Conservation (phyloP, 441 rosid species). For the Brassica hybrid region DNA sequence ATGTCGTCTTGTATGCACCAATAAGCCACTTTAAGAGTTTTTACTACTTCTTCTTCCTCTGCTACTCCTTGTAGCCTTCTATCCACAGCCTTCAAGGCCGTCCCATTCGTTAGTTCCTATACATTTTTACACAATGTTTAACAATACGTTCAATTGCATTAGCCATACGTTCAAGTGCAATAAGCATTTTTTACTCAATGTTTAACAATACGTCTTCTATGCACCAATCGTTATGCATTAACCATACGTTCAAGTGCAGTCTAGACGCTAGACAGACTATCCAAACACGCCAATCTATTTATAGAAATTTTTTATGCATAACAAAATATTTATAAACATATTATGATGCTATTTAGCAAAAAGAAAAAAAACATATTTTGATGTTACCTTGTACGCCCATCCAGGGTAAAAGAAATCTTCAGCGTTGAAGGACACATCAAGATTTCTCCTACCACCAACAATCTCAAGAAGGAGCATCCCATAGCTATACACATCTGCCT, state of each 20-base stretch:
- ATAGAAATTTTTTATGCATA: not conserved
- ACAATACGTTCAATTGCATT: not conserved
- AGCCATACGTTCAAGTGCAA: not conserved
- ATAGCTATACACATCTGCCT: conserved; percentile 92
- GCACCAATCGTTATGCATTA: not conserved
- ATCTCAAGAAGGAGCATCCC: conserved; percentile 96
- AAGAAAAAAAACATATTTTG: no score
- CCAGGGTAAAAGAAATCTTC: conserved; percentile 90
- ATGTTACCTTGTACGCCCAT: conserved; percentile 80
- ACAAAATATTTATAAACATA: not conserved
- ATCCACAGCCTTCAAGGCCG: conserved; percentile 68
- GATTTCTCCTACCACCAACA: conserved; percentile 90
- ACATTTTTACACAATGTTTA: not conserved
- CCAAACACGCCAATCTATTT: conserved; percentile 1
- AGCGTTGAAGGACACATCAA: conserved; percentile 74
- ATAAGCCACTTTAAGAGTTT: conserved; percentile 73
- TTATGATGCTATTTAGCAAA: not conserved
- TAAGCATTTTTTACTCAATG: no score
- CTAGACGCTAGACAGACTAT: not conserved
- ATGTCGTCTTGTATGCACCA: conserved; percentile 97
- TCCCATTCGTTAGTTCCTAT: conserved; percentile 66
- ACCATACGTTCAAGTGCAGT: not conserved
- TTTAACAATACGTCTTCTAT: no score
- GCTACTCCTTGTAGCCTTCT: conserved; percentile 61
- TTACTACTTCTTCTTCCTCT: conserved; percentile 71